Base-by-base conservation (phyloP, 2,329 filamentous ascomycete species). In the Microsporum audouinii region DNA sequence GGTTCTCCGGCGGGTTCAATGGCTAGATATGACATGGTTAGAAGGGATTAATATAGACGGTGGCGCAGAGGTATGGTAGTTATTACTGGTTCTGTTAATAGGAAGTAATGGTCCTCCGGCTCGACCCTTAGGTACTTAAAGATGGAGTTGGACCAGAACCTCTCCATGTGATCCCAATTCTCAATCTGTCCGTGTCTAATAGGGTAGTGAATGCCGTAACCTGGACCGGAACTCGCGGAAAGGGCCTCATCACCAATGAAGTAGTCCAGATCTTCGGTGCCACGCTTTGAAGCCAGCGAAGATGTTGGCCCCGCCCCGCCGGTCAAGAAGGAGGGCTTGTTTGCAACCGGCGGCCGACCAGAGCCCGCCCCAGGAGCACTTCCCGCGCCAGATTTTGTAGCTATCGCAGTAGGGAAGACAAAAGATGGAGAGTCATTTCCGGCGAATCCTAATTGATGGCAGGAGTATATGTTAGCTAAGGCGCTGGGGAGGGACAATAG, bases 151-250 rank as follows among this genome's bases (percentile, higher is more conserved):
- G 95, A 97, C 94, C 94, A 99, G 79, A 97, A 99, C 65, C 94
- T 87, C 77, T 99, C 94, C 94, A 99, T 99, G 71, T 96, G 89
- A 77, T 99, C 94, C 94, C 94, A 99, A 74, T 99, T 97, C 79
- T 99, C 94, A 75, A 99, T 89, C 79, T 99, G 94, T 57, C 94
- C 94, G 72, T 99, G 94, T 66, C 94, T 86, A 70, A 99, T 97
- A 62, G 94, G 94, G 76, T 97, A 99, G 78, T 97, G 90, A 73
- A 99, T 82, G 62, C 91, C 92, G 77, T 99, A 99, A 66, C 94
- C 91, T 68, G 94, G 91, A 61, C 94, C 94, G 66, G 80, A 84
- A 55, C 89, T 81, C 53, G 92, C 92, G 64, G 88, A 80, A 67
- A 97, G 82, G 65, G 94, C 94, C 78, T 97, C 94, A 72, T 99